A percentile compares a stretch with the other conserved stretches of the same genome.
phyloP scores from a whole-genome alignment of 257 asterid species.

The Salvia splendens region DNA sequence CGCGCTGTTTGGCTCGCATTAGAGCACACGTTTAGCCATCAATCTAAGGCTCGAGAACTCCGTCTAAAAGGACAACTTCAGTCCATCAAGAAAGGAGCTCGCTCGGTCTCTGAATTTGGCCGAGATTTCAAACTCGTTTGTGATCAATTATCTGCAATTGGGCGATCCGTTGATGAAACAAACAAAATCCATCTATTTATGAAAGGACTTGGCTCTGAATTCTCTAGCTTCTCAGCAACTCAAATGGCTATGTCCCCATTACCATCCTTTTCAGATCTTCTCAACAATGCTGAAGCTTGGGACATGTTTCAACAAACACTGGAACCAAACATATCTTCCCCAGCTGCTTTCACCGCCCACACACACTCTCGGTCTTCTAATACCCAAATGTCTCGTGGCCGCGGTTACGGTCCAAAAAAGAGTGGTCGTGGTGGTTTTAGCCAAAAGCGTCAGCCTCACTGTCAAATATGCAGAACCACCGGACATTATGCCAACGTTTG shows the following conservation, averaged over 20 bases:
- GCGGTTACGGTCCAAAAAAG: too few species aligned
- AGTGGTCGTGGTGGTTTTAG: not conserved
- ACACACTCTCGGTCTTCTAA: not conserved
- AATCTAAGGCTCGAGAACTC: conserved; percentile 4
- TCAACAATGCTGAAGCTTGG: not conserved
- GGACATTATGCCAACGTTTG: not conserved
- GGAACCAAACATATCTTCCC: not conserved
- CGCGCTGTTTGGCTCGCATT: not conserved
- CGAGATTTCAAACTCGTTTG: not conserved
- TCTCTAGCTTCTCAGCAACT: not conserved
- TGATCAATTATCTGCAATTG: not conserved
- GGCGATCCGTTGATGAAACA: not conserved
- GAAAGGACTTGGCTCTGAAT: not conserved
- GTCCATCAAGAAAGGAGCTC: not conserved
- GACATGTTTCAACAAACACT: not conserved
- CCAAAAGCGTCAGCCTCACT: not conserved
- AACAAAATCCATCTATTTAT: not conserved
- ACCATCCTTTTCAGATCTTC: not conserved
- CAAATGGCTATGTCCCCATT: not conserved
- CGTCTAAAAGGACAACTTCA: not conserved
- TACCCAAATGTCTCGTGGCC: not conserved
- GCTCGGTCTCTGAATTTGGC: not conserved
- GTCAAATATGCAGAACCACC: not conserved
- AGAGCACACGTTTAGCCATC: not conserved
- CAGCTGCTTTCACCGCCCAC: not conserved